A percentile compares a stretch with the other conserved stretches of the same genome.
Conservation (phyloP, 345 rosid genomes). For the Salix udensis region DNA sequence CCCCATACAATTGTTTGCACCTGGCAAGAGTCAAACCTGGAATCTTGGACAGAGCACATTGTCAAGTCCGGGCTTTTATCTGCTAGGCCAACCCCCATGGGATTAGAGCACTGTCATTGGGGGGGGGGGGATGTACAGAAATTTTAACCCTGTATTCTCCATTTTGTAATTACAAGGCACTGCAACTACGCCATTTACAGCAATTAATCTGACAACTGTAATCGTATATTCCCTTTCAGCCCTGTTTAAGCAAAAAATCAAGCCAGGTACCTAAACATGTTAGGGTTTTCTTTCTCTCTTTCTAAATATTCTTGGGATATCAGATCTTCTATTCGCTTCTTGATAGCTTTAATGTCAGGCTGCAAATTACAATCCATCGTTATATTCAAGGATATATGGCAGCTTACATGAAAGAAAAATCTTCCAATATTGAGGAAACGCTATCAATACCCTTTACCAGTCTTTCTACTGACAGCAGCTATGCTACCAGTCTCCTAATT, state of each 20-base stretch:
- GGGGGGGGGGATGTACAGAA: neutral
- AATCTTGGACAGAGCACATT: no score
- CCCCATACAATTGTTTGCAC: no score
- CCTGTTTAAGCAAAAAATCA: conserved; percentile 6
- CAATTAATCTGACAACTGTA: neutral
- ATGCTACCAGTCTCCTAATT: neutral
- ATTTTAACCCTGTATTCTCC: neutral
- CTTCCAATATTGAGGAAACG: no score
- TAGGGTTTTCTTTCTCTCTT: conserved; percentile 78
- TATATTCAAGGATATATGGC: neutral
- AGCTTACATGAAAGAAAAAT: neutral
- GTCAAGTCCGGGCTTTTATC: no score
- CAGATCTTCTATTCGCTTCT: conserved; percentile 91
- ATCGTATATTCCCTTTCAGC: neutral
- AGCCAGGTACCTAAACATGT: conserved; percentile 73
- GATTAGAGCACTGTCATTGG: neutral
- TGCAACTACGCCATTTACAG: conserved; percentile 15
- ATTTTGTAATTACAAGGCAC: neutral
- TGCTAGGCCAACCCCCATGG: no score
- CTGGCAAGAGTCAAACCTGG: no score
- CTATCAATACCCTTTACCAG: neutral
- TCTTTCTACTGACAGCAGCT: neutral
- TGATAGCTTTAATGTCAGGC: conserved; percentile 95
- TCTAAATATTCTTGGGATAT: conserved; percentile 86
- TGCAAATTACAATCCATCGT: conserved; percentile 29